Evolutionary conservation across 2,329 filamentous ascomycete genomes (phyloP).

Genomic region (Ophiostoma montium): DNA sequence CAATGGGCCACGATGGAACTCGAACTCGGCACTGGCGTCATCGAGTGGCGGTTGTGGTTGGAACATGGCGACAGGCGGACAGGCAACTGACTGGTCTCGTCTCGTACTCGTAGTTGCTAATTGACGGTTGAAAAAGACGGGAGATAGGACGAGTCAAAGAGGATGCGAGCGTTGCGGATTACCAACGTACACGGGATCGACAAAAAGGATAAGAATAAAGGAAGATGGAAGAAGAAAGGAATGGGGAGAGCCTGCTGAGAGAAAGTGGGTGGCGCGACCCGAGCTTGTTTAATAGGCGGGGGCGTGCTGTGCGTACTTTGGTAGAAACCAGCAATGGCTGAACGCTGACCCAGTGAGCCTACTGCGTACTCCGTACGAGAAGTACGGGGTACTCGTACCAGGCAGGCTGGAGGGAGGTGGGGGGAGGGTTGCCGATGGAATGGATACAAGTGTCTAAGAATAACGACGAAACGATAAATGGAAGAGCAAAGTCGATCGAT

Average conservation of each 20-base stretch:
- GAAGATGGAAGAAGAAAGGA: no score
- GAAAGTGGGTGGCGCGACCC: no score
- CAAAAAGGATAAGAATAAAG: no score
- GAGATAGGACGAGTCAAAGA: not conserved
- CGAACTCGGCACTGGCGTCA: constrained; percentile 15
- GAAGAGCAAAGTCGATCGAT: not conserved
- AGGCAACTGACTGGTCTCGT: not conserved
- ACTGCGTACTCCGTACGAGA: no score
- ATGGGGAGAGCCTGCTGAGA: no score
- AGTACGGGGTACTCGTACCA: no score
- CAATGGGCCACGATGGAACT: constrained; percentile 24
- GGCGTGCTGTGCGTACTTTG: not conserved
- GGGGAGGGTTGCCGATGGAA: not conserved
- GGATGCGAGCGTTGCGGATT: no score
- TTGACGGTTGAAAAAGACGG: not conserved
- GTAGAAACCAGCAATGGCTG: not conserved
- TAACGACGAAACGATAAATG: not conserved
- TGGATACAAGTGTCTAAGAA: constrained; percentile 3
- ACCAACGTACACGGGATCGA: no score
- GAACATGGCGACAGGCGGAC: constrained; percentile 10
- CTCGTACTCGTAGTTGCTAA: no score
- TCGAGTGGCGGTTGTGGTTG: constrained; percentile 1
- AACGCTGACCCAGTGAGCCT: not conserved
- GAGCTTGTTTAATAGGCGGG: not conserved
- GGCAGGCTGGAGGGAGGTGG: constrained; percentile 1